Conservation (phyloP, 2,329 filamentous ascomycete species). For the Dryadomyces quercus-mongolicae region DNA sequence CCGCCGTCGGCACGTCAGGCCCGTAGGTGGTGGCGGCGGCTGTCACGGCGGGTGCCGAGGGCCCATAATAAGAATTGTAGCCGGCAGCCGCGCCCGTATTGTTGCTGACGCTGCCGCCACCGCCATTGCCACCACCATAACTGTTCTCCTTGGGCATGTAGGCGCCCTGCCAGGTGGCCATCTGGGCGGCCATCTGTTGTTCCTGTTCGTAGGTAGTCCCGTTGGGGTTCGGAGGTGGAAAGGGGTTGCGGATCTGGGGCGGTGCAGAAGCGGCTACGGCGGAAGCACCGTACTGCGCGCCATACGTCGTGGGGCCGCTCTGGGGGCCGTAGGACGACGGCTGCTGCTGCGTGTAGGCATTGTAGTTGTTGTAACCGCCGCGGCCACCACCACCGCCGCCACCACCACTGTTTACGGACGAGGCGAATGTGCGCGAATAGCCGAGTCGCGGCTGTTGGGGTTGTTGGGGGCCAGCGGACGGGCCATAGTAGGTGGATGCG, state of each 20-base stretch:
- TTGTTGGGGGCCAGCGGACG: constrained; percentile 1
- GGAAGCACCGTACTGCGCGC: constrained; percentile 8
- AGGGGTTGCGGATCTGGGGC: constrained; percentile 71
- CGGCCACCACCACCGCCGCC: constrained; percentile 11
- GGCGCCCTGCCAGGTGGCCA: constrained; percentile 89
- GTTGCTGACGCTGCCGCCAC: constrained; percentile 13
- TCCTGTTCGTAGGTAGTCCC: constrained; percentile 32
- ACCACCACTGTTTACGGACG: constrained; percentile 20
- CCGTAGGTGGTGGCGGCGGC: constrained; percentile 16
- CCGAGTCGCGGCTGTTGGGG: constrained; percentile 13
- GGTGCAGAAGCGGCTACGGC: constrained; percentile 32
- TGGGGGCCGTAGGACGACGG: constrained; percentile 10
- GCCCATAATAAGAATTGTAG: background rate
- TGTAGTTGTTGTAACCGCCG: constrained; percentile 1
- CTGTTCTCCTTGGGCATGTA: constrained; percentile 52
- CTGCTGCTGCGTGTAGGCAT: constrained; percentile 12
- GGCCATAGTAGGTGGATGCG: constrained; percentile 1
- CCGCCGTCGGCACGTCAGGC: constrained; percentile 10
- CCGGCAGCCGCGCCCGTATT: constrained; percentile 9
- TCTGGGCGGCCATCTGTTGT: constrained; percentile 78
- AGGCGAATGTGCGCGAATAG: constrained; percentile 18
- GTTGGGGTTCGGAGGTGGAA: constrained; percentile 46
- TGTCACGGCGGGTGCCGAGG: constrained; percentile 11
- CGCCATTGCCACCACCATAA: background rate
- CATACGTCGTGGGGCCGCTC: constrained; percentile 15